Base-by-base conservation (phyloP, 129 eudicot species). In the Lactuca saligna region DNA sequence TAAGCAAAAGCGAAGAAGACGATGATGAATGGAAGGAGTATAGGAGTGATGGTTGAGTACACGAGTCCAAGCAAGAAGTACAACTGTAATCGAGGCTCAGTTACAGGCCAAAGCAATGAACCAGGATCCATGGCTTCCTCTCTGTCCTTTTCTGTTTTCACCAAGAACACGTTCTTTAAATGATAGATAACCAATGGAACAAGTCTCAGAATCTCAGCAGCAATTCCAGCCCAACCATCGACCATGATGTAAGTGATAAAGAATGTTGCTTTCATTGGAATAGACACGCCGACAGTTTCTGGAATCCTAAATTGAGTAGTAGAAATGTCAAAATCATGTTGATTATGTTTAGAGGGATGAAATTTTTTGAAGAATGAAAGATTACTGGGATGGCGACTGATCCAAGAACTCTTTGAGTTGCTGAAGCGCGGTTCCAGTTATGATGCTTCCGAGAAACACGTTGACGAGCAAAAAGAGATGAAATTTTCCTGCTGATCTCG, bases 41-140 rank as follows among this genome's bases (percentile, higher is more conserved):
- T 53, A 12, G 97, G 97, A n/a, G 96, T 91, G 84, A 91, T 83
- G 0, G 77, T 76, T 16, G 95, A 54, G 81, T 91, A 91, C 42
- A 91, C 95, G 32, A 91, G 91, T 42, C 97, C 97, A 61, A 91
- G 82, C 76, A 91, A 48, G 63, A 91, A 91, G 71, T 91, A 91
- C 55, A 91, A 74, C 74, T 91, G 97, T 77, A 91, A 78, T 44
- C 97, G 91, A 60, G 97, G 97, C 71, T 91, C 97, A 14, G 87
- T 75, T 35, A 65, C 54, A 42, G 92, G 73, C 83, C 83, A 91
- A 31, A 39, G 69, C 63, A 91, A 71, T 3, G 85, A 81, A 57
- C 97, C 97, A 38, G 97, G 87, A 69, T 91, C 96, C 92, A 85
- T 91, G 41, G 97, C 97, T 63, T 87, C 71, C 42, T 91, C 90